phyloP scores from a whole-genome alignment of 495 filamentous ascomycete species.

The Immersiella caudata region DNA sequence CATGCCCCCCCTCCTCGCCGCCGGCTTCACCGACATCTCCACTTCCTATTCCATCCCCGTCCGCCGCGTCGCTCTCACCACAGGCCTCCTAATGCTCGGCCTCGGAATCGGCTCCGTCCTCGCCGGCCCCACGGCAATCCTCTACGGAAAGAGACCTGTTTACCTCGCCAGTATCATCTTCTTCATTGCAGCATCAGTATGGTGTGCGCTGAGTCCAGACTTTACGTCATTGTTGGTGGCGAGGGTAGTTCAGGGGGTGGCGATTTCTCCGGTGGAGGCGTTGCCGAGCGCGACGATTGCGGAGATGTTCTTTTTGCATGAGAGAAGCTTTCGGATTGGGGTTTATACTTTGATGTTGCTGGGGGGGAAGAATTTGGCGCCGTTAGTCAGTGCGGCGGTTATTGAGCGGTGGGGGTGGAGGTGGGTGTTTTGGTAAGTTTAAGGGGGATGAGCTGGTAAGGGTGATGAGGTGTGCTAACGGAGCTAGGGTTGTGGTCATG shows the following conservation, averaged over 20 bases:
- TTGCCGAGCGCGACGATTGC: slow-evolving; percentile 93
- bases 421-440: slow-evolving; percentile 84
- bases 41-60: slow-evolving; percentile 67
- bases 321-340: slow-evolving; percentile 89
- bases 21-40: slow-evolving; percentile 85
- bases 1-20: slow-evolving; percentile 88
- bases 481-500: slow-evolving; percentile 75
- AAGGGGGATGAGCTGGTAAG: not conserved
- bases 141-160: slow-evolving; percentile 89
- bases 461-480: slow-evolving; percentile 29
- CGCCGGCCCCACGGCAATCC: slow-evolving; percentile 85
- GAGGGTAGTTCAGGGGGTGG: slow-evolving; percentile 82
- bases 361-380: slow-evolving; percentile 91
- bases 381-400: slow-evolving; percentile 83
- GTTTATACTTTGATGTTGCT: slow-evolving; percentile 90
- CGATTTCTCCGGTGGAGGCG: slow-evolving; percentile 90
- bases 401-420: slow-evolving; percentile 80
- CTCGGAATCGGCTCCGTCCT: slow-evolving; percentile 82
- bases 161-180: slow-evolving; percentile 78
- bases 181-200: slow-evolving; percentile 76
- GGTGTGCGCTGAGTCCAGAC: slow-evolving; percentile 82
- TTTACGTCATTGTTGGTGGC: slow-evolving; percentile 81
- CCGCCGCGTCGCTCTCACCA: slow-evolving; percentile 80
- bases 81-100: slow-evolving; percentile 94
- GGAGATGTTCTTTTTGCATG: slow-evolving; percentile 96